phyloP scores from a whole-genome alignment of 345 rosid genomes.

The Dovyalis caffra region DNA sequence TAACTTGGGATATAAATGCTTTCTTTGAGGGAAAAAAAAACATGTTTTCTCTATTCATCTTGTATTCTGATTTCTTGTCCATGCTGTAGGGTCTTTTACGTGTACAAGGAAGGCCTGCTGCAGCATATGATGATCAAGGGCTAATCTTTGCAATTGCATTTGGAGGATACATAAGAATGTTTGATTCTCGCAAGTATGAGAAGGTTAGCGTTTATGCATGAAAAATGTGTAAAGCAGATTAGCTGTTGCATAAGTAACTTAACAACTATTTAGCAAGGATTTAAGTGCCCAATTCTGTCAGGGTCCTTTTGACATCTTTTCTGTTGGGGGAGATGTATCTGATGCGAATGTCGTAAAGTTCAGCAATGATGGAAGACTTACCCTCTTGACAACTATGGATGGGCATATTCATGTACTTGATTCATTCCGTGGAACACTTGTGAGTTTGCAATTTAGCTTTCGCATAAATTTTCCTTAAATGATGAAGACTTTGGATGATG shows the following conservation, averaged over 20 bases:
- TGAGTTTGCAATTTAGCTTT: slow-evolving; percentile 26
- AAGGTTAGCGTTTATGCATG: slow-evolving; percentile 50
- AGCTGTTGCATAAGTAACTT: not conserved
- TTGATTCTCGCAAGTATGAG: slow-evolving; percentile 88
- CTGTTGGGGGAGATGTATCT: slow-evolving; percentile 83
- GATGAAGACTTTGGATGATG: not conserved
- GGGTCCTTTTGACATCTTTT: slow-evolving; percentile 90
- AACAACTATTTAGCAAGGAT: slow-evolving; percentile 2
- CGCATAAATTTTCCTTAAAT: not conserved
- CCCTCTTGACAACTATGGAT: slow-evolving; percentile 89
- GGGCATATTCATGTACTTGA: slow-evolving; percentile 91
- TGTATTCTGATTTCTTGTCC: not conserved
- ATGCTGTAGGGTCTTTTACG: slow-evolving; percentile 27
- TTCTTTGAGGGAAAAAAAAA: slow-evolving; percentile 1
- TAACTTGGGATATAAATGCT: not conserved
- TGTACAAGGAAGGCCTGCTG: slow-evolving; percentile 85
- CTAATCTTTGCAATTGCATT: slow-evolving; percentile 84
- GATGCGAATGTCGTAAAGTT: slow-evolving; percentile 87
- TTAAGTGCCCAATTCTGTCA: slow-evolving; percentile 27
- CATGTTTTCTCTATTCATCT: not conserved
- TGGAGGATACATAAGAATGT: slow-evolving; percentile 92
- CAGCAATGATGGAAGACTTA: slow-evolving; percentile 88
- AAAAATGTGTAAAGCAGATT: slow-evolving; percentile 5
- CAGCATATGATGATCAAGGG: slow-evolving; percentile 96
- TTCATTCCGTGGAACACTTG: slow-evolving; percentile 90